Conservation (phyloP, 2,329 filamentous ascomycete species). For the Graphilbum sp. region DNA sequence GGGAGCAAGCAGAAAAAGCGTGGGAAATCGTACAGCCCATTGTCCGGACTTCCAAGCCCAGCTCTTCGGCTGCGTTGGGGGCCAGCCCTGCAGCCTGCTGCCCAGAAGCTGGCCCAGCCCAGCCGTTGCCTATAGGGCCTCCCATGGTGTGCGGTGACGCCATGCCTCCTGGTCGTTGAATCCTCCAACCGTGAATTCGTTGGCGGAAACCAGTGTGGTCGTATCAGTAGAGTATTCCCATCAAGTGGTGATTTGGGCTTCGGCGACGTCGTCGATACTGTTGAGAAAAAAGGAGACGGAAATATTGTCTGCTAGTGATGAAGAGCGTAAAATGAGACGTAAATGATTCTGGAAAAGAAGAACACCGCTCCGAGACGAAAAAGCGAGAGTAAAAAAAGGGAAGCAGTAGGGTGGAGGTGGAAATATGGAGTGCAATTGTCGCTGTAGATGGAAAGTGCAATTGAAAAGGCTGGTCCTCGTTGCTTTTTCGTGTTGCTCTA, state of each 20-base stretch:
- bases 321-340: too few species aligned
- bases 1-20: background rate
- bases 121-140: conserved; percentile 1
- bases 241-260: too few species aligned
- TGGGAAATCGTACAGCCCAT: conserved; percentile 17
- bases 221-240: too few species aligned
- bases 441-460: conserved; percentile 3
- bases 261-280: too few species aligned
- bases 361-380: background rate
- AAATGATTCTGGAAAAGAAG: background rate
- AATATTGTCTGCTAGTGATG: too few species aligned
- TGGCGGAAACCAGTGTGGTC: too few species aligned
- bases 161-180: too few species aligned
- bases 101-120: background rate
- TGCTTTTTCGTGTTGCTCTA: conserved; percentile 8
- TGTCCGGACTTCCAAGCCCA: conserved; percentile 15
- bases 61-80: conserved; percentile 12
- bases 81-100: conserved; percentile 1
- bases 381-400: background rate
- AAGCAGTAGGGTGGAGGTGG: background rate
- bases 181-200: too few species aligned
- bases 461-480: conserved; percentile 6
- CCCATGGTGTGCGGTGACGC: conserved; percentile 9
- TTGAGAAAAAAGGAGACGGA: too few species aligned
- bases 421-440: background rate